Evolutionary conservation across 331 rosid species (phyloP).

Genomic region (Prunus yedoensis): DNA sequence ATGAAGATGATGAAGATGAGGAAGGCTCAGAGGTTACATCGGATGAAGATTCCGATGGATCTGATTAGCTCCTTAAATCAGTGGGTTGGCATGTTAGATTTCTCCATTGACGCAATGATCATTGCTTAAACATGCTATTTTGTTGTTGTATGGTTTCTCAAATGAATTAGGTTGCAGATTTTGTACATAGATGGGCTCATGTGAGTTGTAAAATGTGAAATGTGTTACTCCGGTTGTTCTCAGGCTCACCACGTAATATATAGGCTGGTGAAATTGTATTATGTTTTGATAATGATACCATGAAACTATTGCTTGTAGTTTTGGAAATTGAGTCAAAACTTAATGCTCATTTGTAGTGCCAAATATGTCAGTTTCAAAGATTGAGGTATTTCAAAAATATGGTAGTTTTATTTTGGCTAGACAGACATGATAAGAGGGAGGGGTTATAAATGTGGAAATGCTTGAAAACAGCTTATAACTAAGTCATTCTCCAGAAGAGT

Average conservation of each 20-base stretch:
- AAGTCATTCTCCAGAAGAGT: not conserved
- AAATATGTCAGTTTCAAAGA: not conserved
- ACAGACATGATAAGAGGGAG: no score
- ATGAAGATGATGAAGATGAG: constrained; percentile 43
- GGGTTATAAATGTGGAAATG: not conserved
- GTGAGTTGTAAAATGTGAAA: not conserved
- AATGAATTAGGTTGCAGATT: constrained; percentile 26
- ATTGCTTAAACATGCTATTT: constrained; percentile 4
- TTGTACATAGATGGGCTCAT: constrained; percentile 26
- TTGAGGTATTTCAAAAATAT: no score
- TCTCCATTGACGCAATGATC: constrained; percentile 5
- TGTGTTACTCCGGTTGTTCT: not conserved
- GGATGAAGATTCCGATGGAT: constrained; percentile 52
- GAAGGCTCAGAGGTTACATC: constrained; percentile 54
- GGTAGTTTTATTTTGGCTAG: no score
- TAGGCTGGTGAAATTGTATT: not conserved
- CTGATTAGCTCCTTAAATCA: constrained; percentile 21
- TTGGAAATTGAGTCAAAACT: not conserved
- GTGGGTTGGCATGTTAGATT: constrained; percentile 12
- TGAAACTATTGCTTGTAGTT: not conserved
- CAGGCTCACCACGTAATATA: not conserved
- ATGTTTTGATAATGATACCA: not conserved
- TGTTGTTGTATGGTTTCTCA: constrained; percentile 31
- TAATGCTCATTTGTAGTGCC: not conserved
- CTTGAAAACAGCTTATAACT: not conserved